Base-by-base conservation (phyloP, 1,139 yeast species). In the Pichia sp. region DNA sequence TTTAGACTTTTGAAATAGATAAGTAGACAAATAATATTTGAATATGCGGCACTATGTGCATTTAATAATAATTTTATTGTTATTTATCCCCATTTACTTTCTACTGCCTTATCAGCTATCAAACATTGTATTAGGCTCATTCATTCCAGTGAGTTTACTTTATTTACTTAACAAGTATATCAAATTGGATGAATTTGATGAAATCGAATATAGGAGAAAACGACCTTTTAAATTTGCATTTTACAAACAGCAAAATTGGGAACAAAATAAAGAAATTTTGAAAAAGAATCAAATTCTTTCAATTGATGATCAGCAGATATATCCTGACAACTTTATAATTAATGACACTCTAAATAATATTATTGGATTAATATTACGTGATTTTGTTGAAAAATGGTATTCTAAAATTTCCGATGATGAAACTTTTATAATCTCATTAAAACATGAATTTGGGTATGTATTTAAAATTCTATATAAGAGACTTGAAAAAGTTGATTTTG, bases 351-450 rank as follows among this genome's bases (percentile, higher is more conserved):
- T 85, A 1, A 78, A 78, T 38, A 74, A 71, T 4, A 65, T 88
- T 7, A 66, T 83, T 1, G 71, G 72, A 36, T 64, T 76, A 30
- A 69, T 87, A 1, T 56, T 84, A 2, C 63, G 77, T 10, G 85
- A 82, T 54, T 88, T 85, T 62, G 73, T 89, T 1, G 63, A 67
- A 40, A 63, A 78, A 3, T 89, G 97, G 97, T 86, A 71, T 58
- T 54, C 60, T 3, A 66, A 67, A 18, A 72, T 84, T 7, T 75
- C 86, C 0, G 50, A 62, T 0, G 75, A 77, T 44, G 55, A 65
- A 1, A 59, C 72, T 4, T 86, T 89, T 56, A 78, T 82, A 5
- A 71, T 74, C 2, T 75, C 76, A 37, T 70, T 88, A 4, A 75
- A 73, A 40, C 47, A 60, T 0, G 77, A 81, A 46, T 61, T 89